Evolutionary conservation across 2,329 filamentous ascomycete species (phyloP).

Genomic region (Verticillium klebahnii): DNA sequence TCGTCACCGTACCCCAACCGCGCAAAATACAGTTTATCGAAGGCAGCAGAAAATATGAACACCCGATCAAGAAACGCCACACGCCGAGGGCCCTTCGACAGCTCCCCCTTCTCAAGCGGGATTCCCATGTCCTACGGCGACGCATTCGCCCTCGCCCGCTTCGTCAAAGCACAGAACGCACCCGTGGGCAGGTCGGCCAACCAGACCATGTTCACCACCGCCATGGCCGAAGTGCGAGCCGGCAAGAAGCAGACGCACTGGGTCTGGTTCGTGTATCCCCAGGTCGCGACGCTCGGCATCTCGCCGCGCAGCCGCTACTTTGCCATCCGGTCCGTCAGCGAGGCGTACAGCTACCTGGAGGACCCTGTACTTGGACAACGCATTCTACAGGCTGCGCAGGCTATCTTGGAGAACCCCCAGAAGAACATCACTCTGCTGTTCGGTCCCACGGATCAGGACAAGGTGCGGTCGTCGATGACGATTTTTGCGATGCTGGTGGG

Average conservation of each 20-base stretch:
- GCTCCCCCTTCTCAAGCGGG: background rate
- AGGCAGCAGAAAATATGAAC: too few species aligned
- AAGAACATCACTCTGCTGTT: background rate
- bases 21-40: too few species aligned
- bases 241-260: background rate
- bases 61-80: too few species aligned
- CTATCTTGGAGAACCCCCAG: background rate
- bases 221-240: background rate
- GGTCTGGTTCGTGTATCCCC: background rate
- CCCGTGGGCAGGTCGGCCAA: background rate
- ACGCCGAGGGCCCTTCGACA: too few species aligned
- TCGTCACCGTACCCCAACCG: too few species aligned
- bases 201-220: background rate
- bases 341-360: background rate
- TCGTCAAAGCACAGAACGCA: background rate
- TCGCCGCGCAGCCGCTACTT: background rate
- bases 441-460: background rate
- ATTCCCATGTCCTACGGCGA: background rate
- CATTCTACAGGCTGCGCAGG: background rate
- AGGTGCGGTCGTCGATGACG: background rate
- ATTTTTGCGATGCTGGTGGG: background rate
- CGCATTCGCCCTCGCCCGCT: background rate
- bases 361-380: background rate
- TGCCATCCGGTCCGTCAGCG: background rate
- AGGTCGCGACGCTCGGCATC: background rate